Conservation (phyloP, 2,329 filamentous ascomycete genomes). For the Coleophoma crateriformis region DNA sequence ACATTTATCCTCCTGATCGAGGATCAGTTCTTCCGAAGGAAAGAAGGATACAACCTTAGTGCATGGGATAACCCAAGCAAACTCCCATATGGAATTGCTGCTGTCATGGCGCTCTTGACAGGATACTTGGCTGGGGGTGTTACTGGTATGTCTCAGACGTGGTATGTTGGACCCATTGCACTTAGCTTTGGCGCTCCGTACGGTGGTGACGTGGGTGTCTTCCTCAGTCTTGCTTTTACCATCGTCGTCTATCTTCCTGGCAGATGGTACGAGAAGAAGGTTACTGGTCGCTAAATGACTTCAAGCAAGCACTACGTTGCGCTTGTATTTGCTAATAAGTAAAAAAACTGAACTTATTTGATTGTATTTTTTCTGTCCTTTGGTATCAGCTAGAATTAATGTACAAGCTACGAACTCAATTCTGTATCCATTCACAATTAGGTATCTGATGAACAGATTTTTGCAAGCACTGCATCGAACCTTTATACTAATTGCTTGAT, state of each 20-base stretch:
- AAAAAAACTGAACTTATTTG: not conserved
- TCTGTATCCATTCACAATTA: no score
- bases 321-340: no score
- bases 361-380: not conserved
- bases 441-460: no score
- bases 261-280: constrained; percentile 22
- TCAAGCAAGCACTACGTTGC: not conserved
- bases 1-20: constrained; percentile 23
- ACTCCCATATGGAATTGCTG: constrained; percentile 22
- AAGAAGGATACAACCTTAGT: constrained; percentile 20
- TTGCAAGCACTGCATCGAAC: no score
- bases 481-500: no score
- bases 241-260: constrained; percentile 19
- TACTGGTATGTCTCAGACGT: constrained; percentile 23
- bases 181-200: constrained; percentile 16
- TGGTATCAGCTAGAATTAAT: no score
- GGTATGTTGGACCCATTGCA: constrained; percentile 25
- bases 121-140: constrained; percentile 24
- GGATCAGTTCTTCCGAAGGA: constrained; percentile 19
- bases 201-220: constrained; percentile 25
- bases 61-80: constrained; percentile 20
- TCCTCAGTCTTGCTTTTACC: constrained; percentile 18
- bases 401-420: no score
- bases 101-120: constrained; percentile 18
- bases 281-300: constrained; percentile 12